Base-by-base conservation (phyloP, 2,329 filamentous ascomycete genomes). In the Fusarium coicis region DNA sequence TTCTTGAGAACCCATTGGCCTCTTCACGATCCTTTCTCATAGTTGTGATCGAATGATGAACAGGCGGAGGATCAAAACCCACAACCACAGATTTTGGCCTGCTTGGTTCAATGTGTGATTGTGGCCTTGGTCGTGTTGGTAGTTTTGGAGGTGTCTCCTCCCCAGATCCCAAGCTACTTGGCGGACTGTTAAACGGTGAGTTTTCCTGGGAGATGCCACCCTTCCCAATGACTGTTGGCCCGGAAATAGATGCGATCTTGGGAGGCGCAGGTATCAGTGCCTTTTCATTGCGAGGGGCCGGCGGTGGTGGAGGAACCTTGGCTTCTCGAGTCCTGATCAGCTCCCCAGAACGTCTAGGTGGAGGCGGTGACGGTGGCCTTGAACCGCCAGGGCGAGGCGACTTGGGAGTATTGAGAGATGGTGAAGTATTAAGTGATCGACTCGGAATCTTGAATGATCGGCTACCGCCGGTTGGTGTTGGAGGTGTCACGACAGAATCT, bases 171-270 rank as follows among this genome's bases (percentile, higher is more conserved):
- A 89, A 88, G 78, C 92, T 96, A 74, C 90, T 91, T 1, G 95
- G 94, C 23, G 95, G 95, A 40, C 94, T 97, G 77, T 87, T 95
- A 79, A 98, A 97, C 0, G 96, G 95, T 2, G 96, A 97, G 0
- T 91, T 79, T 77, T 85, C 83, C 68, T 85, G 80, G 2, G 76
- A 72, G 10, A 80, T 72, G 15, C 70, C 71, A 10, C 70, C 53
- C 56, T 65, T 78, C 5, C 57, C n/a, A 66, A 43, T 34, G 58
- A 67, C 36, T 40, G 72, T 66, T 4, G 65, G 16, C 19, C 76
- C 68, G 16, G 76, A 57, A n/a, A 69, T 26, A 10, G 63, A 53
- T 4, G 60, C 47, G 16, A 70, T 62, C 39, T 76, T 78, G 5
- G 71, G 70, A 6, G 71, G 72, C 16, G 75, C 74, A 21, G 79